Evolutionary conservation across 1,139 yeast species (phyloP).

Genomic region (Scheffersomyces lignicola): DNA sequence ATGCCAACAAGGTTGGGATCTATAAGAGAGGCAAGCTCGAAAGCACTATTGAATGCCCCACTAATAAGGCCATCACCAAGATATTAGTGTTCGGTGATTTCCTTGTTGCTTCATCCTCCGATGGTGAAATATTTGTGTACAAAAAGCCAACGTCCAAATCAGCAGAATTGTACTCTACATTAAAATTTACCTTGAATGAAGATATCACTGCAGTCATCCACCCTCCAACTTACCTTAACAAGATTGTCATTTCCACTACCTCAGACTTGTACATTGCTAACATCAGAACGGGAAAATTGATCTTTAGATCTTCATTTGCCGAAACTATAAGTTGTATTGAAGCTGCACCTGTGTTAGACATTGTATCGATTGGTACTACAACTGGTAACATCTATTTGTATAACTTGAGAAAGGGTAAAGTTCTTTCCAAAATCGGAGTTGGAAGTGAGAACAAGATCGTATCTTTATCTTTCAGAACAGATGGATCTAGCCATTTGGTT

Average conservation of each 20-base stretch:
- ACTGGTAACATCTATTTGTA: slow-evolving; percentile 66
- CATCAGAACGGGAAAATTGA: slow-evolving; percentile 72
- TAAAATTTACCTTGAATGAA: slow-evolving; percentile 59
- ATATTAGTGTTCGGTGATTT: slow-evolving; percentile 77
- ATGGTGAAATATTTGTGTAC: slow-evolving; percentile 61
- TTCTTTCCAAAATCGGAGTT: slow-evolving; percentile 55
- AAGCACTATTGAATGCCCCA: slow-evolving; percentile 45
- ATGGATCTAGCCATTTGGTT: slow-evolving; percentile 82
- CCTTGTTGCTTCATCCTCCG: slow-evolving; percentile 57
- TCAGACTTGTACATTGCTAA: slow-evolving; percentile 64
- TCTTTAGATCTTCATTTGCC: slow-evolving; percentile 57
- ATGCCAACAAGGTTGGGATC: slow-evolving; percentile 69
- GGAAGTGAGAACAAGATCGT: slow-evolving; percentile 52
- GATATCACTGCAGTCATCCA: slow-evolving; percentile 70
- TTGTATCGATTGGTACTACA: slow-evolving; percentile 74
- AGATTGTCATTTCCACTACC: slow-evolving; percentile 76
- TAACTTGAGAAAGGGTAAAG: slow-evolving; percentile 67
- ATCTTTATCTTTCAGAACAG: slow-evolving; percentile 86
- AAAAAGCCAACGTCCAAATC: slow-evolving; percentile 51
- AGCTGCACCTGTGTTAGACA: slow-evolving; percentile 83
- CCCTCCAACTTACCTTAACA: slow-evolving; percentile 91
- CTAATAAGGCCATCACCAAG: slow-evolving; percentile 41
- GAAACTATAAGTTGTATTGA: slow-evolving; percentile 64
- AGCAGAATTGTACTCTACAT: slow-evolving; percentile 60
- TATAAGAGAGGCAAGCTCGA: slow-evolving; percentile 82